Conservation (phyloP, 1,284 basidiomycete species). For the Malassezia pachydermatis region DNA sequence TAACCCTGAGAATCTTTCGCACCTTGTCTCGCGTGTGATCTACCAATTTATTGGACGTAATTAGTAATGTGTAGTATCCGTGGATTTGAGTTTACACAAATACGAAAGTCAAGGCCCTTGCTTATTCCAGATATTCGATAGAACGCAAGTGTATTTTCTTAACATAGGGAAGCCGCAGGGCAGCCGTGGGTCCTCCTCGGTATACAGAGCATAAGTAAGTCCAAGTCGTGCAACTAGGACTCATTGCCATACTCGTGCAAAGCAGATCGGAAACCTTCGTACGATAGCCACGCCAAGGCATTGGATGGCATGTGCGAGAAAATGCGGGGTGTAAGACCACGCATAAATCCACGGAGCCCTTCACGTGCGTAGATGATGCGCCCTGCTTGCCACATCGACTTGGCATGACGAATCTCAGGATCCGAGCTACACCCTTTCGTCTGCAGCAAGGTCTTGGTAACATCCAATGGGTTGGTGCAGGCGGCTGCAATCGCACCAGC, state of each 20-base stretch:
- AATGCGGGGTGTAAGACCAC: slow-evolving; percentile 82
- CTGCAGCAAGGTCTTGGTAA: slow-evolving; percentile 94
- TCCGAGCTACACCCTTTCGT: slow-evolving; percentile 78
- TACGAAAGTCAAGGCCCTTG: no score
- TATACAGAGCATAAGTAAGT: no score
- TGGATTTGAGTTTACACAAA: neutral
- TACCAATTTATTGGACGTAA: slow-evolving; percentile 57
- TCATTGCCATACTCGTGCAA: neutral
- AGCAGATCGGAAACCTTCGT: slow-evolving; percentile 45
- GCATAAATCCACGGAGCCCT: slow-evolving; percentile 70
- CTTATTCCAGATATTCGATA: no score
- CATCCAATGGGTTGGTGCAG: slow-evolving; percentile 90
- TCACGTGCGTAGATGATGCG: slow-evolving; percentile 76
- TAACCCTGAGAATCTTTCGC: slow-evolving; percentile 75
- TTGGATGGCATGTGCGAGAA: slow-evolving; percentile 95
- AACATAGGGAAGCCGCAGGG: no score
- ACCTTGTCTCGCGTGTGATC: slow-evolving; percentile 71
- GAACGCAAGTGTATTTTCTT: neutral
- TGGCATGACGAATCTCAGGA: slow-evolving; percentile 67
- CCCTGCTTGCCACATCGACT: slow-evolving; percentile 79
- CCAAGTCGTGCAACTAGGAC: no score
- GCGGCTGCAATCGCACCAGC: slow-evolving; percentile 90
- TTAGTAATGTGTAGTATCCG: slow-evolving; percentile 15
- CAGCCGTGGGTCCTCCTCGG: no score
- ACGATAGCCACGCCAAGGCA: slow-evolving; percentile 79